phyloP scores from a whole-genome alignment of 306 rosid species.

The Dalbergia cochinchinensis region DNA sequence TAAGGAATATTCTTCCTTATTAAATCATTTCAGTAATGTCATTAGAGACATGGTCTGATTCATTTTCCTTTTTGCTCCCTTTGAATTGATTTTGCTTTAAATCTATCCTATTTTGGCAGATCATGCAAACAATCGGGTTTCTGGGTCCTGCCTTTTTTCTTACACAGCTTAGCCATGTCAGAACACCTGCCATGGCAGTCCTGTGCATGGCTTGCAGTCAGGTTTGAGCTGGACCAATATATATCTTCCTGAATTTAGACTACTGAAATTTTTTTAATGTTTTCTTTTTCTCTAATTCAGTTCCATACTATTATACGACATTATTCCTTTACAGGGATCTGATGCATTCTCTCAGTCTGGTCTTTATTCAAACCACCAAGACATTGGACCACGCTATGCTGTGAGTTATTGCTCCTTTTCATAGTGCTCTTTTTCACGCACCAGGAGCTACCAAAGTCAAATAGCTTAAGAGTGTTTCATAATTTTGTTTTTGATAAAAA shows the following conservation, averaged over 20 bases:
- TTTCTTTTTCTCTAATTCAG: too few species aligned
- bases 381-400: slow-evolving; percentile 94
- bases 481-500: not conserved
- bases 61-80: slow-evolving; percentile 13
- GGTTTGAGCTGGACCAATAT: slow-evolving; percentile 60
- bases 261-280: not conserved
- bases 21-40: not conserved
- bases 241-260: slow-evolving; percentile 18
- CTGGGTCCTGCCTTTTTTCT: slow-evolving; percentile 95
- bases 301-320: too few species aligned
- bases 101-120: slow-evolving; percentile 61
- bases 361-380: slow-evolving; percentile 92
- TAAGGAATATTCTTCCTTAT: slow-evolving; percentile 26
- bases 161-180: slow-evolving; percentile 80
- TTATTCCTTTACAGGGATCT: slow-evolving; percentile 69
- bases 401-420: slow-evolving; percentile 65
- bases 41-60: not conserved
- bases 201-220: slow-evolving; percentile 97
- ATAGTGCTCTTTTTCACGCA: not conserved
- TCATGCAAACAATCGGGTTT: slow-evolving; percentile 95
- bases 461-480: not conserved
- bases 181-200: slow-evolving; percentile 88
- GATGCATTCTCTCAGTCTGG: slow-evolving; percentile 97
- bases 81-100: slow-evolving; percentile 22
- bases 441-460: slow-evolving; percentile 4